Evolutionary conservation across 805 yeast genomes (phyloP).

Genomic region (Starmerella sirachaensis): DNA sequence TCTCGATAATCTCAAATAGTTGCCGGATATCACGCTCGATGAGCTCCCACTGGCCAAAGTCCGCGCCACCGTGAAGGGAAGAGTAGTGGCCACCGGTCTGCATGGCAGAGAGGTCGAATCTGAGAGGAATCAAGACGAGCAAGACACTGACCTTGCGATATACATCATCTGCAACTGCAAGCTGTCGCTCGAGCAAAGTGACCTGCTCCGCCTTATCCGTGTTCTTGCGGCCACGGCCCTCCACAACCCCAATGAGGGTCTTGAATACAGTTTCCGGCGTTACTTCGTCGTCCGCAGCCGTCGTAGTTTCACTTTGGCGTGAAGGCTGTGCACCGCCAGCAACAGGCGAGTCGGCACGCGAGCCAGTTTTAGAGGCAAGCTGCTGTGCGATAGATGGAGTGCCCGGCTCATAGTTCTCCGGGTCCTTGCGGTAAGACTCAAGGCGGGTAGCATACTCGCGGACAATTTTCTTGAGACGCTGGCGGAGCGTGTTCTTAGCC

Average conservation of each 20-base stretch:
- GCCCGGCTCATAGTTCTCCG: constrained; percentile 52
- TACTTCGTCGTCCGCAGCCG: constrained; percentile 25
- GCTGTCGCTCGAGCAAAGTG: constrained; percentile 50
- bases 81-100: constrained; percentile 53
- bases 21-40: constrained; percentile 50
- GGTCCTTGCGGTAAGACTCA: constrained; percentile 50
- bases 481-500: constrained; percentile 77
- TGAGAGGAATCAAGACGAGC: constrained; percentile 70
- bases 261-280: constrained; percentile 49
- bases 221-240: constrained; percentile 91
- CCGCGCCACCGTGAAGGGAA: constrained; percentile 12
- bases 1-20: constrained; percentile 59
- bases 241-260: constrained; percentile 61
- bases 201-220: constrained; percentile 76
- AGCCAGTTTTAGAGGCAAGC: constrained; percentile 26
- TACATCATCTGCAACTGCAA: constrained; percentile 39
- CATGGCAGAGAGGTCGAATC: constrained; percentile 68
- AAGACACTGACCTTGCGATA: constrained; percentile 71
- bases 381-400: constrained; percentile 14
- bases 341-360: constrained; percentile 27
- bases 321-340: not conserved
- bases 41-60: constrained; percentile 45
- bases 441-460: constrained; percentile 56
- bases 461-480: constrained; percentile 69
- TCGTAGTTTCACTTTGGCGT: not conserved